phyloP scores from a whole-genome alignment of 1,284 basidiomycete genomes.

The Ganoderma meredithae region DNA sequence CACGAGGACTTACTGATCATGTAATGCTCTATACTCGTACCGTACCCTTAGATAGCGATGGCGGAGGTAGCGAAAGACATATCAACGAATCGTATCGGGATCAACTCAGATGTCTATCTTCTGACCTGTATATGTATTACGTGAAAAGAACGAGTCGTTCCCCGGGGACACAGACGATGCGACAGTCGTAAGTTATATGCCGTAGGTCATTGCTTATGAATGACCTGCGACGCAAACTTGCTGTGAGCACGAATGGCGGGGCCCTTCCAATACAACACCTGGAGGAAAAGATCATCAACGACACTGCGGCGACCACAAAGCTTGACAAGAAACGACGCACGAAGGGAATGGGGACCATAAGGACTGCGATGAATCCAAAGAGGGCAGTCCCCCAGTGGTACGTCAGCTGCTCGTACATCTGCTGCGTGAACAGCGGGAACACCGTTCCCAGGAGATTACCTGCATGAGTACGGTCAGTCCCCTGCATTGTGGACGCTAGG shows the following conservation, averaged over 20 bases:
- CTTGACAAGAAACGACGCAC: conserved; percentile 46
- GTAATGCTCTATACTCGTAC: no score
- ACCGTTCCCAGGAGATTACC: conserved; percentile 64
- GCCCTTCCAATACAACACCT: conserved; percentile 71
- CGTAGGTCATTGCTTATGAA: conserved; percentile 26
- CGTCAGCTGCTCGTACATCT: conserved; percentile 65
- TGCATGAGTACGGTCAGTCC: conserved; percentile 33
- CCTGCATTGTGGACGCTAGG: background rate
- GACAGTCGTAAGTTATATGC: background rate
- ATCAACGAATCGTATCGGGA: no score
- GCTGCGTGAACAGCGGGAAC: conserved; percentile 72
- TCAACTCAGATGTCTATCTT: no score
- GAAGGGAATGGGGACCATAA: conserved; percentile 74
- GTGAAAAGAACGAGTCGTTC: no score
- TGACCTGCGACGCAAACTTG: conserved; percentile 55
- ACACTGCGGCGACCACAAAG: background rate
- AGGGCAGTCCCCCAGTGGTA: conserved; percentile 79
- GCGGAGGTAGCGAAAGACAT: no score
- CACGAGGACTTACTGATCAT: no score
- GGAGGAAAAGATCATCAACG: background rate
- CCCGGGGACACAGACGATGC: no score
- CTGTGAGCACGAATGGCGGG: conserved; percentile 66
- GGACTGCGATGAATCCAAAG: conserved; percentile 65
- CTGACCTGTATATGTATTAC: no score
- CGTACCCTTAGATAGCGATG: no score